Evolutionary conservation across 2,329 filamentous ascomycete species (phyloP).

Genomic region (Allantophomopsis lycopodina): DNA sequence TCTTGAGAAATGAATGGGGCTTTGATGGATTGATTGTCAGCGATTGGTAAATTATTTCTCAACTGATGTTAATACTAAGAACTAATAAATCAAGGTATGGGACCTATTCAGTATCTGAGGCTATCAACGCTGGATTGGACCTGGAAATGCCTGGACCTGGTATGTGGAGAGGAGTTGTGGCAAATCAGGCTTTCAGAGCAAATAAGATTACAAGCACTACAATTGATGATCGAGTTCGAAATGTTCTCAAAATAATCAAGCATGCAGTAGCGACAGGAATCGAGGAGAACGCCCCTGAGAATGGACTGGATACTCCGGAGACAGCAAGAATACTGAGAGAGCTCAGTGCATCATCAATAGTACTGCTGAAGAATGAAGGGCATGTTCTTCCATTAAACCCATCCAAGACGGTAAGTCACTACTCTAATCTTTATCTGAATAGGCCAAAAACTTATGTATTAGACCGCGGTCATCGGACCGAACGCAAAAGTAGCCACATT

Average conservation of each 20-base stretch:
- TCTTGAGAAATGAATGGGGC: slow-evolving; percentile 28
- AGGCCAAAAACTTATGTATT: slow-evolving; percentile 9
- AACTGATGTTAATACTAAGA: background rate
- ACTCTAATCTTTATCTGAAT: slow-evolving; percentile 14
- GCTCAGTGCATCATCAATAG: slow-evolving; percentile 44
- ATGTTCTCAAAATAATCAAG: slow-evolving; percentile 14
- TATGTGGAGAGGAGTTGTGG: slow-evolving; percentile 12
- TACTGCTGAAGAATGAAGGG: slow-evolving; percentile 50
- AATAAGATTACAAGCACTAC: slow-evolving; percentile 10
- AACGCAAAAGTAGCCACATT: slow-evolving; percentile 42
- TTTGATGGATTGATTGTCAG: slow-evolving; percentile 31
- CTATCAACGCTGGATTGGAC: slow-evolving; percentile 36
- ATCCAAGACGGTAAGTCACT: slow-evolving; percentile 38
- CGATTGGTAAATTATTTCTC: slow-evolving; percentile 25
- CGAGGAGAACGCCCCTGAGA: slow-evolving; percentile 13
- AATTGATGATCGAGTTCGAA: slow-evolving; percentile 15
- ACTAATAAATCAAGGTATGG: slow-evolving; percentile 20
- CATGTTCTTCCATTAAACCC: slow-evolving; percentile 36
- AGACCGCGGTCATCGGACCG: slow-evolving; percentile 33
- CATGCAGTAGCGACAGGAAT: slow-evolving; percentile 12
- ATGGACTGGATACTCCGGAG: slow-evolving; percentile 15
- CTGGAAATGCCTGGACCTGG: slow-evolving; percentile 45
- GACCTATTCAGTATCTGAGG: slow-evolving; percentile 37
- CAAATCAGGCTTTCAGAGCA: slow-evolving; percentile 10
- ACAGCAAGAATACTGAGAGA: slow-evolving; percentile 33